A percentile compares a stretch with the other conserved stretches of the same genome.
Evolutionary conservation across 768 basidiomycete species (phyloP).

Genomic region (Agrocybe pediades): DNA sequence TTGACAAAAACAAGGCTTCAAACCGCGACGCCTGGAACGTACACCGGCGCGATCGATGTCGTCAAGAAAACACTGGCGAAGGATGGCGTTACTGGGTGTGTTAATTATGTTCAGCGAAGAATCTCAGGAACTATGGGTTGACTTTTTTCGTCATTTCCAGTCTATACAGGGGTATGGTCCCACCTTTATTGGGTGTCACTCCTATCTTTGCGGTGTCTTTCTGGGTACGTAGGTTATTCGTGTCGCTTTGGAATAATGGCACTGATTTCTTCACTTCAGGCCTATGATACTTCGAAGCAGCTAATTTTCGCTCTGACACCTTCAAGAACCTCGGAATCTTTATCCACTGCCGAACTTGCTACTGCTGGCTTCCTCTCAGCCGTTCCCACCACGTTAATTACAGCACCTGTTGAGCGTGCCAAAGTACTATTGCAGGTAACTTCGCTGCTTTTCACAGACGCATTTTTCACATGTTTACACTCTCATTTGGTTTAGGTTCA

Average conservation of each 20-base stretch:
- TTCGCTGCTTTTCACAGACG: background rate
- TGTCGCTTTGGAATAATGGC: background rate
- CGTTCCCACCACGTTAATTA: slow-evolving; percentile 86
- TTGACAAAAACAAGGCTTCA: slow-evolving; percentile 95
- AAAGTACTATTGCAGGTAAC: slow-evolving; percentile 91
- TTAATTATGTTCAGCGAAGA: slow-evolving; percentile 7
- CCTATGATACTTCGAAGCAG: slow-evolving; percentile 91
- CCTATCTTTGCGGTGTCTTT: slow-evolving; percentile 98
- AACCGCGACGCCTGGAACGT: slow-evolving; percentile 85
- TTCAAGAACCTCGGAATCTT: slow-evolving; percentile 58
- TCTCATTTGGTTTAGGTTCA: slow-evolving; percentile 57
- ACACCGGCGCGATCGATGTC: slow-evolving; percentile 92
- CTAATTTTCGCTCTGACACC: slow-evolving; percentile 81
- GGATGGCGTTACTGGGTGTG: slow-evolving; percentile 88
- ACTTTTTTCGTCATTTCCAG: slow-evolving; percentile 37
- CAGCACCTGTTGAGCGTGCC: slow-evolving; percentile 95
- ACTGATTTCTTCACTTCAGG: slow-evolving; percentile 46
- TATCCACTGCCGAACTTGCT: slow-evolving; percentile 83
- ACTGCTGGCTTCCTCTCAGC: slow-evolving; percentile 94
- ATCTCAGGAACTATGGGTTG: slow-evolving; percentile 1
- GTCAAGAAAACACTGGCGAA: slow-evolving; percentile 88
- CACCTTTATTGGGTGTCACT: slow-evolving; percentile 91
- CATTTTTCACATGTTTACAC: background rate
- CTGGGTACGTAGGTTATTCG: slow-evolving; percentile 64
- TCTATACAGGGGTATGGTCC: slow-evolving; percentile 91